Conservation (phyloP, 495 filamentous ascomycete species). For the Penicillium manginii region DNA sequence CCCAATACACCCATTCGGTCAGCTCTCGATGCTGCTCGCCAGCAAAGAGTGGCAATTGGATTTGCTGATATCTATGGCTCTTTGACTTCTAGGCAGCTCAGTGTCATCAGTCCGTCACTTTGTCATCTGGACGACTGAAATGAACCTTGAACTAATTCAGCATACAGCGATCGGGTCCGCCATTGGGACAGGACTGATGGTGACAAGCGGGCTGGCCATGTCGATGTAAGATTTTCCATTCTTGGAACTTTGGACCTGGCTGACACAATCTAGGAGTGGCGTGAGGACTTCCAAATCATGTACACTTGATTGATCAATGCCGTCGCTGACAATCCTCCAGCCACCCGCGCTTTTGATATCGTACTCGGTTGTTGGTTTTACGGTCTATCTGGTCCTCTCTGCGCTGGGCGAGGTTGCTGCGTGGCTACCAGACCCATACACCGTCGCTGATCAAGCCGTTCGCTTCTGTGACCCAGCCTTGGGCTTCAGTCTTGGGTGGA, state of each 20-base stretch:
- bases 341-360: constrained; percentile 65
- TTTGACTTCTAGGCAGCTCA: constrained; percentile 68
- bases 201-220: constrained; percentile 64
- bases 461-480: constrained; percentile 65
- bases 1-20: background rate
- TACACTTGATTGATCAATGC: constrained; percentile 6
- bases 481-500: constrained; percentile 64
- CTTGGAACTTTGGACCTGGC: background rate
- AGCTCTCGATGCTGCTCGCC: background rate
- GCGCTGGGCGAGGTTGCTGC: constrained; percentile 67
- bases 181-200: constrained; percentile 73
- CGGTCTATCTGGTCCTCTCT: constrained; percentile 64
- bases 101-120: constrained; percentile 61
- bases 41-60: constrained; percentile 12
- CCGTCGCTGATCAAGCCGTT: constrained; percentile 63
- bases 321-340: constrained; percentile 30
- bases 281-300: constrained; percentile 24
- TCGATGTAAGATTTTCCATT: constrained; percentile 56
- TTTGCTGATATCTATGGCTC: constrained; percentile 56
- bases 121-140: background rate
- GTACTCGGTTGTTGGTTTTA: constrained; percentile 60
- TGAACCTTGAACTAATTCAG: constrained; percentile 9
- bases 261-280: constrained; percentile 32
- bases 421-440: constrained; percentile 58
- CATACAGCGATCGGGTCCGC: constrained; percentile 74